Percentiles rank a stretch among this genome's conserved stretches.
Conservation (phyloP, 257 asterid genomes). For the Solanum sejunctum region DNA sequence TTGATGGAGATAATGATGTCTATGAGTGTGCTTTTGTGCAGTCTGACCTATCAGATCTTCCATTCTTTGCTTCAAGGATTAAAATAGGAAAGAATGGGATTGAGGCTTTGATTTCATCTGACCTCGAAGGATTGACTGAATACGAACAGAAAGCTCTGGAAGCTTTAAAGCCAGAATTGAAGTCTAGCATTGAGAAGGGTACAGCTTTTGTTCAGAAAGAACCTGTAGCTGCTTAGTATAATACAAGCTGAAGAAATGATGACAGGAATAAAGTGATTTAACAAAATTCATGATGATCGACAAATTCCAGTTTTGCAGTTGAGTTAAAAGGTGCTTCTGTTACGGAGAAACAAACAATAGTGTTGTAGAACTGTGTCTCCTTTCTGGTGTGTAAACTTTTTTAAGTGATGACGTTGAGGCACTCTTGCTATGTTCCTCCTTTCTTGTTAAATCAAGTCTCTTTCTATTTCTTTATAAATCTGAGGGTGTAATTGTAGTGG, state of each 20-base stretch:
- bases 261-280: constrained; percentile 14
- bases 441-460: not conserved
- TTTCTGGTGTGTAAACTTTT: constrained; percentile 8
- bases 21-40: constrained; percentile 64
- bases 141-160: constrained; percentile 74
- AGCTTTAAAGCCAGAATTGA: constrained; percentile 69
- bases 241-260: constrained; percentile 6
- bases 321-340: constrained; percentile 13
- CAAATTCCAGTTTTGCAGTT: constrained; percentile 41
- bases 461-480: not conserved
- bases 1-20: constrained; percentile 71
- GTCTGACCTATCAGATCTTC: constrained; percentile 62
- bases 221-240: constrained; percentile 40
- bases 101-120: constrained; percentile 59
- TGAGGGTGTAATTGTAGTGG: not conserved
- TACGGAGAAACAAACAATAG: constrained; percentile 13
- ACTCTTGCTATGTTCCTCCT: not conserved
- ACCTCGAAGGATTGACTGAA: constrained; percentile 62
- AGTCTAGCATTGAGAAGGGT: constrained; percentile 81
- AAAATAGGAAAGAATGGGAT: constrained; percentile 72
- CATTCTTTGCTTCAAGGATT: constrained; percentile 78
- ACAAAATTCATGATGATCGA: not conserved
- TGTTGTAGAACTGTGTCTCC: constrained; percentile 22
- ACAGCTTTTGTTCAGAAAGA: constrained; percentile 48
- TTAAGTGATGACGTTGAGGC: constrained; percentile 5